Percentiles rank a stretch among this genome's conserved stretches.
Conservation (phyloP, 139 green algal genomes). For the Coelastrella sp. region DNA sequence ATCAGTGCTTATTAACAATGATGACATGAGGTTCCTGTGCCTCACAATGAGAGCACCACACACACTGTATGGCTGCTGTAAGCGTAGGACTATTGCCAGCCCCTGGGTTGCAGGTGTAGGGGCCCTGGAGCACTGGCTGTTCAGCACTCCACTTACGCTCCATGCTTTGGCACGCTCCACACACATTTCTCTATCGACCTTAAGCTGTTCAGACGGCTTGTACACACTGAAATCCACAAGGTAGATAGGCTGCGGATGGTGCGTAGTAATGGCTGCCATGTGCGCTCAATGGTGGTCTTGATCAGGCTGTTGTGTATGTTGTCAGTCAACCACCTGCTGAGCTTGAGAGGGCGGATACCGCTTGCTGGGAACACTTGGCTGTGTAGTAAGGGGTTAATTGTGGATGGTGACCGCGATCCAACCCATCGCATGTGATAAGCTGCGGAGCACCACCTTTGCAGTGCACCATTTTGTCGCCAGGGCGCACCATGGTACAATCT, state of each 20-base stretch:
- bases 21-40: too few species aligned
- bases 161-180: slow-evolving; percentile 22
- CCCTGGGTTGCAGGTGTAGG: neutral
- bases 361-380: too few species aligned
- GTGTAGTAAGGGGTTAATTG: neutral
- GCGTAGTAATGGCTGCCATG: neutral
- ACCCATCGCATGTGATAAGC: neutral
- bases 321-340: too few species aligned
- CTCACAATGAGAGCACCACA: neutral
- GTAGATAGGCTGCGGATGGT: slow-evolving; percentile 37
- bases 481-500: neutral
- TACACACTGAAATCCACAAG: slow-evolving; percentile 54
- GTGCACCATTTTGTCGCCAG: too few species aligned
- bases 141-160: slow-evolving; percentile 16
- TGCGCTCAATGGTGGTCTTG: neutral
- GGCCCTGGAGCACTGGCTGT: neutral
- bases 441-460: too few species aligned
- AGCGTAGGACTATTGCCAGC: neutral
- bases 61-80: neutral
- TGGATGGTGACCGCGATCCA: neutral
- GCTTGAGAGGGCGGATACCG: too few species aligned
- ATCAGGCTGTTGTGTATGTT: neutral
- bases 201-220: slow-evolving; percentile 58
- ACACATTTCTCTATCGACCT: slow-evolving; percentile 29
- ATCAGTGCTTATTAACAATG: too few species aligned